phyloP scores from a whole-genome alignment of 2,329 filamentous ascomycete genomes.

The Lasiodiplodia gonubiensis region DNA sequence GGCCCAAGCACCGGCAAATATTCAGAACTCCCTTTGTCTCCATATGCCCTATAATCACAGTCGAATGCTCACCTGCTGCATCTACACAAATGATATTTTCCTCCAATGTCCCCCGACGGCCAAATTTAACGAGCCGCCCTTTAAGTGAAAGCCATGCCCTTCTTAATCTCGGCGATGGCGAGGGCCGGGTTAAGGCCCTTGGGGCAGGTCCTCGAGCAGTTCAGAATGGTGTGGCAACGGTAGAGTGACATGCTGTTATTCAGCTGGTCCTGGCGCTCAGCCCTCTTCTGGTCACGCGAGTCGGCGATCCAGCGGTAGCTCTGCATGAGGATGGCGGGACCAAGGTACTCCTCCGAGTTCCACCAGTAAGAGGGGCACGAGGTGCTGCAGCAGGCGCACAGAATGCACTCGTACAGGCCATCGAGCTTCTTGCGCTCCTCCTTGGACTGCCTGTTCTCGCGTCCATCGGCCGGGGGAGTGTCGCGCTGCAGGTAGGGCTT shows the following conservation, averaged over 20 bases:
- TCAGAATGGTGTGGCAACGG: constrained; percentile 98
- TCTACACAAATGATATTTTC: constrained; percentile 3
- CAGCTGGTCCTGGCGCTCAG: constrained; percentile 84
- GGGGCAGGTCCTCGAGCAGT: constrained; percentile 96
- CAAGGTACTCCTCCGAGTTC: constrained; percentile 98
- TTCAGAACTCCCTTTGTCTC: constrained; percentile 12
- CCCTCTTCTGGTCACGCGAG: constrained; percentile 88
- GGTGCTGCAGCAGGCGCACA: constrained; percentile 98
- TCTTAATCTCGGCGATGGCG: constrained; percentile 98
- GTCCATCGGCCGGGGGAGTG: constrained; percentile 82
- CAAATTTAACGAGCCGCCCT: background rate
- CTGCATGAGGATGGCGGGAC: constrained; percentile 93
- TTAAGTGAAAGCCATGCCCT: constrained; percentile 75
- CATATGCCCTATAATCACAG: constrained; percentile 17
- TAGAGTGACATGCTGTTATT: constrained; percentile 99
- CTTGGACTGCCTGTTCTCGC: constrained; percentile 88
- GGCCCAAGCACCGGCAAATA: constrained; percentile 3
- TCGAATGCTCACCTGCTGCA: constrained; percentile 10
- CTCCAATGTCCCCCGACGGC: background rate
- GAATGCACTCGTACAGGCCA: constrained; percentile 98
- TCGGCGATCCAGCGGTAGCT: constrained; percentile 98
- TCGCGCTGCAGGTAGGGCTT: constrained; percentile 97
- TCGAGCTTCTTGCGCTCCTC: constrained; percentile 96
- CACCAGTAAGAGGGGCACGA: constrained; percentile 99
- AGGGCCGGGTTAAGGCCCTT: constrained; percentile 97